phyloP scores from a whole-genome alignment of 73 alveolate species.

The Paramecium biaurelia region DNA sequence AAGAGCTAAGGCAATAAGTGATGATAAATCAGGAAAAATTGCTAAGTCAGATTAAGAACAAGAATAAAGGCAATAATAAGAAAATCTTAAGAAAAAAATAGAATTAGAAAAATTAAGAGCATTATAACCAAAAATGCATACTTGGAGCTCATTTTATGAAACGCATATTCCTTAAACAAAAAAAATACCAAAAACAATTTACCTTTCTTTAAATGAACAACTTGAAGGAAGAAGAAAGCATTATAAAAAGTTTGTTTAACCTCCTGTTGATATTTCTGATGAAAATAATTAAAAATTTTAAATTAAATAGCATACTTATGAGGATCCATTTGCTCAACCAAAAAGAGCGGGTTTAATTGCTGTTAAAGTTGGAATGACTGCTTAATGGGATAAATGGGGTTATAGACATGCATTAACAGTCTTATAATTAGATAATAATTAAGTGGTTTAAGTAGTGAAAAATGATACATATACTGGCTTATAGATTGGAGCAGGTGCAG shows the following conservation, averaged over 20 bases:
- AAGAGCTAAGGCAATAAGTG: slow-evolving; percentile 40
- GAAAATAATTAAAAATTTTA: not conserved
- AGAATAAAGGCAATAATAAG: slow-evolving; percentile 1
- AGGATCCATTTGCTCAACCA: slow-evolving; percentile 42
- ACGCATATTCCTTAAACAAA: not conserved
- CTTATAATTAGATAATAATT: slow-evolving; percentile 79
- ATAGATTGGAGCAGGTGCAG: slow-evolving; percentile 83
- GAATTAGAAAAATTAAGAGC: slow-evolving; percentile 55
- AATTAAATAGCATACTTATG: slow-evolving; percentile 25
- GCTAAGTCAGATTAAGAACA: slow-evolving; percentile 33
- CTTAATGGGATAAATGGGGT: slow-evolving; percentile 88
- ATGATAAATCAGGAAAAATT: slow-evolving; percentile 48
- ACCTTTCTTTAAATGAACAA: not conserved
- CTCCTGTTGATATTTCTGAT: not conserved
- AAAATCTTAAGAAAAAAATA: not conserved
- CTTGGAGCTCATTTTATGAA: slow-evolving; percentile 41
- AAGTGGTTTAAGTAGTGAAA: slow-evolving; percentile 77
- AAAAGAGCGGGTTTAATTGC: slow-evolving; percentile 79
- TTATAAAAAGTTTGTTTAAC: not conserved
- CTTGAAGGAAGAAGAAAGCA: not conserved
- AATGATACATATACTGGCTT: slow-evolving; percentile 69
- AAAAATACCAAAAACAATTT: not conserved
- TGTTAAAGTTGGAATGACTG: slow-evolving; percentile 84
- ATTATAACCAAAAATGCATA: not conserved
- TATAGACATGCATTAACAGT: slow-evolving; percentile 82